Percentiles rank a stretch among this genome's conserved stretches.
These are phyloP conservation scores for Hypomyces rosellus DNA, from an alignment of 2,329 filamentous ascomycete genomes.

Conservation along the genomic window DNA sequence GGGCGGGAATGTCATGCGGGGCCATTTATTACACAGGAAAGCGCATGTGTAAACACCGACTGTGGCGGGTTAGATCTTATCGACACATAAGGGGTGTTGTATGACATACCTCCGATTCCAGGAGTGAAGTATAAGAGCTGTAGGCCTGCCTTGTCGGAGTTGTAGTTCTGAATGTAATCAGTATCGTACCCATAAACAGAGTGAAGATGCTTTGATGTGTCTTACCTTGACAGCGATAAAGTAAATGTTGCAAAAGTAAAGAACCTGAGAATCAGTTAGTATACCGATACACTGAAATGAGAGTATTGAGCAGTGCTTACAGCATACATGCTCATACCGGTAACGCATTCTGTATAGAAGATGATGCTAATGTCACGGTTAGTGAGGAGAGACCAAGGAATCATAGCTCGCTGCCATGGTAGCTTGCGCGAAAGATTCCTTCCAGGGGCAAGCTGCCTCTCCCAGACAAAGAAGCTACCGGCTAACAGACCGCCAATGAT, in stretches of 20 bases:
- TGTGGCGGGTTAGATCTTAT: constrained; percentile 3
- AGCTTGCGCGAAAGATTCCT: constrained; percentile 40
- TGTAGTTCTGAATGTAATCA: constrained; percentile 34
- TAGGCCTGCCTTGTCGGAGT: constrained; percentile 43
- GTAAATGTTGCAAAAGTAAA: constrained; percentile 65
- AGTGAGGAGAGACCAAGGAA: constrained; percentile 53
- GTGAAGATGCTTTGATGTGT: neutral
- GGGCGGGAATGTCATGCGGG: constrained; percentile 54
- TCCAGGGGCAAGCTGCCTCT: constrained; percentile 48
- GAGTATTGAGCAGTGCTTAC: constrained; percentile 21
- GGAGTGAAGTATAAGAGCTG: constrained; percentile 60
- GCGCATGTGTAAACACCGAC: constrained; percentile 53
- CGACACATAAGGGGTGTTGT: neutral
- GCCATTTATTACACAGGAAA: constrained; percentile 54
- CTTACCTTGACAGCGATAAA: constrained; percentile 51
- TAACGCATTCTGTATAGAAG: constrained; percentile 55
- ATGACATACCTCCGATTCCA: constrained; percentile 47
- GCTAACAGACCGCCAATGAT: constrained; percentile 38
- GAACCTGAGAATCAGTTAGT: constrained; percentile 31
- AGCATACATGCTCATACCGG: constrained; percentile 49
- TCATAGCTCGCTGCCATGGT: constrained; percentile 54
- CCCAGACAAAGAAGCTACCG: constrained; percentile 40
- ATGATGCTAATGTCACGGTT: constrained; percentile 55
- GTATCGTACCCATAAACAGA: neutral
- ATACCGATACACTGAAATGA: neutral